Base-by-base conservation (phyloP, 2,329 filamentous ascomycete genomes). In the Fusarium hainanense region DNA sequence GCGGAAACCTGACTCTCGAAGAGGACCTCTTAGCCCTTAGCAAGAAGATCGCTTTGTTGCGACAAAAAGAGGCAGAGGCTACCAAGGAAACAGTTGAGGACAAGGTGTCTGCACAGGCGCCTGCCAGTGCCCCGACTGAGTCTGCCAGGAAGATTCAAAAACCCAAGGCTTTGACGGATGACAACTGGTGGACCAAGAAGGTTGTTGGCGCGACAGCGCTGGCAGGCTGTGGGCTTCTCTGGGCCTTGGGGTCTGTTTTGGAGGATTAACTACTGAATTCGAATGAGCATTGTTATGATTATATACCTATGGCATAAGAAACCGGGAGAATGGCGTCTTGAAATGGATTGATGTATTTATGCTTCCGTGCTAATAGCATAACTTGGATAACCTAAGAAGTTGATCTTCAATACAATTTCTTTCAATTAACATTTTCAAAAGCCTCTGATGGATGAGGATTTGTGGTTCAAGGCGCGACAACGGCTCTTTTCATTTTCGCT, bases 1-100 rank as follows among this genome's bases (percentile, higher is more conserved):
- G 84, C 46, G 85, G 87, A 61, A 87, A 86, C 63, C 81, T 83
- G 56, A 87, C 82, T 40, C 85, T 89, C 47, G 89, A 90, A 51
- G 90, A 94, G 72, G 94, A 98, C 74, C 81, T 98, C 65, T 82
- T 92, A 34, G 88, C 90, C n/a, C 85, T 98, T 49, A 92, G 92
- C 76, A 86, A 84, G 80, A 89, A 87, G 40, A 91, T 91, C 73
- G 84, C 86, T 4, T 80, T 84, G 66, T 79, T 87, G 75, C 85
- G 82, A 76, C 78, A 81, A 67, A 81, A 82, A 64, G 85, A 85
- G 7, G 83, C 83, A 4, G 82, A 84, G 68, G 78, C 83, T 54
- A 81, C 83, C 28, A 72, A 65, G 40, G 56, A 59, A 54, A 77
- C 75, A 20, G 54, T 49, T 16, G 37, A 43, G 16, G 66, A 63